Base-by-base conservation (phyloP, 2,329 filamentous ascomycete species). In the Penicillium crustosum region DNA sequence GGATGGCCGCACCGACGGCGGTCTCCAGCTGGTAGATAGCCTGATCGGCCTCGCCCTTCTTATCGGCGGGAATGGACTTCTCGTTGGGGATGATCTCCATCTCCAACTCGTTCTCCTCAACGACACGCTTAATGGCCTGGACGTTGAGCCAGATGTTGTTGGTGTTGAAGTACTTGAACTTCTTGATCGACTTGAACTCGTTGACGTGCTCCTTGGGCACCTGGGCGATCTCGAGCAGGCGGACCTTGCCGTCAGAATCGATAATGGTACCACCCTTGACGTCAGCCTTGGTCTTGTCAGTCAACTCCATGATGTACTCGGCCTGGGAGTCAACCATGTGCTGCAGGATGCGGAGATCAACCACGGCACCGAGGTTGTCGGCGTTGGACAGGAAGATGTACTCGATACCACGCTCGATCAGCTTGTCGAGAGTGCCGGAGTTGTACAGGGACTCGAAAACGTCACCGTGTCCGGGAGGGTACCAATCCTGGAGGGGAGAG, bases 151-250 rank as follows among this genome's bases (percentile, higher is more conserved):
- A 99, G 81, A 99, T 97, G 86, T 99, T 99, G 90, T 99, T 99
- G 80, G 94, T 99, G 87, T 99, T 99, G 89, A 99, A 99, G 88
- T 99, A 99, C 86, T 96, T 97, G 89, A 99, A 99, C 86, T 99
- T 99, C 89, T 99, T 99, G 85, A 99, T 99, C 49, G 93, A 97
- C 88, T 99, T 99, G 91, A 99, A 99, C 83, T 99, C 94, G 82
- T 99, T 97, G 77, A 94, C 91, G 81, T 99, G 94, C 84, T 99
- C 91, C 87, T 97, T 99, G 80, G 94, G 94, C 36, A 99, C 94
- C 84, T 99, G 94, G 15, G 94, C 94, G 71, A 99, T 97, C 83
- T 99, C 94, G 53, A 99, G 89, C 67, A 99, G 89, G 74, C 94
- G 93, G 68, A 95, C 93, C 57, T 90, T 93, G 73, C 93, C 93